Base-by-base conservation (phyloP, 306 rosid species). In the Citrullus colocynthis region DNA sequence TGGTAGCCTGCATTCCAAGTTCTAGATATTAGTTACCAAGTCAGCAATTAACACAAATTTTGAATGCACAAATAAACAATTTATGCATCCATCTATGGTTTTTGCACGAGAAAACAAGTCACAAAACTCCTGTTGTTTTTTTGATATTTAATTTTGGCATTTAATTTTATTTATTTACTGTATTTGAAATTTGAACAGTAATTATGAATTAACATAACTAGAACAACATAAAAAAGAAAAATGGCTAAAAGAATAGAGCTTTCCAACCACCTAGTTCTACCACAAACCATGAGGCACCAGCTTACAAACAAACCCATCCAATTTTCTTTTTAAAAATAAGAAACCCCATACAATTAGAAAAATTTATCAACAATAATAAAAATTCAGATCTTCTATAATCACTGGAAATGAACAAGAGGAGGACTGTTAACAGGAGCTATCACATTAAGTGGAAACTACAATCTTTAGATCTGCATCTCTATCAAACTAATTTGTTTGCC, bases 1-100 rank as follows among this genome's bases (percentile, higher is more conserved):
- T 88, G 28, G 91, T 85, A 73, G 91, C 86, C 98, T 94, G 89
- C 85, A 79, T 77, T 77, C 65, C 74, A 54, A 55, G 75, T 80
- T 76, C 48, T 24, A 65, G 32, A 20, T 55, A 84, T 32, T 58
- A 54, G 79, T 48, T 64, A 84, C 32, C n/a, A 79, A 64, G 66
- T 78, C 52, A 48, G 13, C 39, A 37, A 36, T 44, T 15, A 18
- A 32, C 52, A 63, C 17, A 56, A 28, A 42, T 55, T 59, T 65
- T 51, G 15, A 78, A 36, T 11, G 42, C 7, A 6, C 78, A 30
- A 52, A 70, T 49, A 24, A 74, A 15, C 55, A 69, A 20, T 41
- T 21, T 41, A 9, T 20, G 32, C 17, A 69, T 20, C 11, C 41
- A 32, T n/a, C 36, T 24, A 34, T 6, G 20, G 44, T 63, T 63